These are phyloP conservation scores for Coleophoma eucalyptorum DNA, from an alignment of 2,329 filamentous ascomycete species.

Conservation along the genomic window DNA sequence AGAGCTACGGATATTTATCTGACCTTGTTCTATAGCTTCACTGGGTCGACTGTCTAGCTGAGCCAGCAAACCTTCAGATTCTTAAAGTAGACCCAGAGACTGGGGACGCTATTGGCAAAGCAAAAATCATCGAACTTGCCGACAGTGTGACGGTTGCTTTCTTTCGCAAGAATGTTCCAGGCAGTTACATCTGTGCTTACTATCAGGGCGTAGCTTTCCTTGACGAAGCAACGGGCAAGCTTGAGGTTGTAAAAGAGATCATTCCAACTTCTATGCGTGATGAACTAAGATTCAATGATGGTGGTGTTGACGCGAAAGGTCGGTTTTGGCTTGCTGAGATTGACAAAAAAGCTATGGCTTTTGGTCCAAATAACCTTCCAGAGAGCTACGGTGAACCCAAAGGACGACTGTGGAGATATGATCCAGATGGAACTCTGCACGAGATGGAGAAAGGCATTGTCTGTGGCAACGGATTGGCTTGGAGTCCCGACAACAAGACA, in stretches of 20 bases:
- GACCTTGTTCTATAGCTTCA: slow-evolving; percentile 5
- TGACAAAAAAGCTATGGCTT: slow-evolving; percentile 29
- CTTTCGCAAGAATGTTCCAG: slow-evolving; percentile 28
- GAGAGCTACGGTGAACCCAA: slow-evolving; percentile 24
- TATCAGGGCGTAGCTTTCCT: slow-evolving; percentile 32
- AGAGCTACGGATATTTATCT: too few relatives aligned
- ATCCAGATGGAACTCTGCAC: slow-evolving; percentile 26
- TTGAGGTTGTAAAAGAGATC: slow-evolving; percentile 32
- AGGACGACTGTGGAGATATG: slow-evolving; percentile 21
- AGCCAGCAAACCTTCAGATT: slow-evolving; percentile 28
- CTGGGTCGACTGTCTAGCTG: slow-evolving; percentile 13
- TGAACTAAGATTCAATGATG: slow-evolving; percentile 31
- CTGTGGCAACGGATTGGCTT: slow-evolving; percentile 32
- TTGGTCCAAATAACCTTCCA: slow-evolving; percentile 26
- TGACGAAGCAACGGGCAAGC: slow-evolving; percentile 30
- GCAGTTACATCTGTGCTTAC: slow-evolving; percentile 35
- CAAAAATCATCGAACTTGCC: slow-evolving; percentile 24
- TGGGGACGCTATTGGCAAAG: slow-evolving; percentile 20
- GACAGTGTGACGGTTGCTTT: slow-evolving; percentile 32
- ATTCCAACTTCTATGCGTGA: slow-evolving; percentile 25
- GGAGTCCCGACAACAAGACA: slow-evolving; percentile 32
- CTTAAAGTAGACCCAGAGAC: slow-evolving; percentile 28
- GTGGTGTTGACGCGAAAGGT: slow-evolving; percentile 29
- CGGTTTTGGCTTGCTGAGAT: slow-evolving; percentile 33
- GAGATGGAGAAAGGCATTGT: slow-evolving; percentile 29